Evolutionary conservation across 495 filamentous ascomycete genomes (phyloP).

Genomic region (Letharia columbiana): DNA sequence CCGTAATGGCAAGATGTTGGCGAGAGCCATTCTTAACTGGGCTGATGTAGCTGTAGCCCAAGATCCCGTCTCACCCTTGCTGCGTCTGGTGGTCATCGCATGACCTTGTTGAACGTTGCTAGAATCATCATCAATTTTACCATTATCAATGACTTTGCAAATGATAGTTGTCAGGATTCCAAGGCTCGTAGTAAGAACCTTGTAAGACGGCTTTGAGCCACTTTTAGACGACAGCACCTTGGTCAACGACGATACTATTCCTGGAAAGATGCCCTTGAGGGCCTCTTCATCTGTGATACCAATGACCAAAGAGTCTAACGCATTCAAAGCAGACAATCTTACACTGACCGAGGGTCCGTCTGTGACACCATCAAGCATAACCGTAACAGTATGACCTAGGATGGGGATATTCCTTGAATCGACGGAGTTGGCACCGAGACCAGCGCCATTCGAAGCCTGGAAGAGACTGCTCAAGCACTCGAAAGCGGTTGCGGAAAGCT

Average conservation of each 20-base stretch:
- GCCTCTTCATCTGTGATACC: constrained; percentile 61
- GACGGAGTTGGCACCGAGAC: constrained; percentile 29
- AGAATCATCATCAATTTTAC: constrained; percentile 8
- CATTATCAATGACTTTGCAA: constrained; percentile 57
- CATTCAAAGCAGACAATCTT: constrained; percentile 56
- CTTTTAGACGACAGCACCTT: constrained; percentile 63
- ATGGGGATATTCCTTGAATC: constrained; percentile 59
- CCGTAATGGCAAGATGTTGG: constrained; percentile 68
- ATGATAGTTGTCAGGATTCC: constrained; percentile 52
- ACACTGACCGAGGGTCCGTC: constrained; percentile 52
- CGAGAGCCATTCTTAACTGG: constrained; percentile 79
- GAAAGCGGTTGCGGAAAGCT: constrained; percentile 55
- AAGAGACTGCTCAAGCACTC: constrained; percentile 49
- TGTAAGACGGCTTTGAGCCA: constrained; percentile 53
- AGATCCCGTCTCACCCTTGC: constrained; percentile 39
- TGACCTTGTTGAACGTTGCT: neutral
- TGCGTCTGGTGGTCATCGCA: neutral
- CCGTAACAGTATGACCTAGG: constrained; percentile 75
- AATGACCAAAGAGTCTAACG: constrained; percentile 53
- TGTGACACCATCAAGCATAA: constrained; percentile 62
- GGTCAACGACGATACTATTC: constrained; percentile 73
- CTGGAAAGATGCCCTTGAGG: constrained; percentile 76
- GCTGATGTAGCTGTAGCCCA: constrained; percentile 77
- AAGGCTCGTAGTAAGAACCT: constrained; percentile 54
- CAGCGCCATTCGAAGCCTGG: constrained; percentile 27